These are phyloP conservation scores for Pholiota conissans DNA, from an alignment of 768 basidiomycete species.

Conservation along the genomic window DNA sequence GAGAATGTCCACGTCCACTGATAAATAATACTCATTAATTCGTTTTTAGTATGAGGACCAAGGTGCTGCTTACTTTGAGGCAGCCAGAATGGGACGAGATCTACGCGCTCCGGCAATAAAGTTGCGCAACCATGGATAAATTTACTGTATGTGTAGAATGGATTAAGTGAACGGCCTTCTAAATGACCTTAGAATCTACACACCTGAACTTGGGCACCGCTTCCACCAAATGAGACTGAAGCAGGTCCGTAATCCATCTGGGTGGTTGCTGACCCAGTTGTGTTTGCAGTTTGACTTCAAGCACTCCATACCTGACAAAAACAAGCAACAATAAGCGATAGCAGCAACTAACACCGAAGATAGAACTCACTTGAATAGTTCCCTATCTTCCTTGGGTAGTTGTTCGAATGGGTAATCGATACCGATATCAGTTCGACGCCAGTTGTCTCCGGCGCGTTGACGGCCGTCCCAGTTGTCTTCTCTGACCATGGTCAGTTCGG, in stretches of 20 bases:
- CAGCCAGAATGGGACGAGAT: constrained; percentile 97
- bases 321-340: not conserved
- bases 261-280: constrained; percentile 95
- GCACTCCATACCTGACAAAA: constrained; percentile 71
- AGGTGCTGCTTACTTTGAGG: constrained; percentile 71
- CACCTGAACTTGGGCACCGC: constrained; percentile 97
- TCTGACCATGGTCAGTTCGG: constrained; percentile 89
- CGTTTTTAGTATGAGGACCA: not conserved
- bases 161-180: not conserved
- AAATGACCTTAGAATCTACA: constrained; percentile 11
- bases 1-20: constrained; percentile 94
- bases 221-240: constrained; percentile 92
- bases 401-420: constrained; percentile 91
- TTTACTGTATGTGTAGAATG: constrained; percentile 49
- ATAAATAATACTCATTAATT: not conserved
- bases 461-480: constrained; percentile 96
- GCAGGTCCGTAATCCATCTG: constrained; percentile 95
- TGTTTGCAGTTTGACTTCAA: constrained; percentile 97
- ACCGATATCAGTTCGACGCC: constrained; percentile 92
- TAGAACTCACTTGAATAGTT: constrained; percentile 76
- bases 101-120: constrained; percentile 86
- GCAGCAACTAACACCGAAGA: not conserved
- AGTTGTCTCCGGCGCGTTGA: constrained; percentile 79
- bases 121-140: constrained; percentile 98
- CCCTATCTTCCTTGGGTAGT: constrained; percentile 75